Evolutionary conservation across 1,139 yeast species (phyloP).

Genomic region (Candida glucosophila): DNA sequence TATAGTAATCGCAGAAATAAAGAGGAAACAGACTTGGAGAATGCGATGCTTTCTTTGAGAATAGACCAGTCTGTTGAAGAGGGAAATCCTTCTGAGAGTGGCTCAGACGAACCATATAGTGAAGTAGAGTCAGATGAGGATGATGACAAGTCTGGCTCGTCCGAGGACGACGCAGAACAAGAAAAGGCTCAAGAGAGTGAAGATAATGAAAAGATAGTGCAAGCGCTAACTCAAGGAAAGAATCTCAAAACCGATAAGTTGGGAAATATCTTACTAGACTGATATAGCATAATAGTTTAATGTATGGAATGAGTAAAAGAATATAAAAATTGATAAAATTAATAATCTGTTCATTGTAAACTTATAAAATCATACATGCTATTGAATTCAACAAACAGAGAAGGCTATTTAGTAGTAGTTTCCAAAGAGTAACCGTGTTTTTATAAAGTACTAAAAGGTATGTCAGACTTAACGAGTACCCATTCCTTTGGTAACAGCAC

Average conservation of each 20-base stretch:
- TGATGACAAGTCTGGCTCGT: slow-evolving; percentile 20
- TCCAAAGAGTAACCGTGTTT: slow-evolving; percentile 10
- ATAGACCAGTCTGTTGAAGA: slow-evolving; percentile 22
- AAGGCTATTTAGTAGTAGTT: slow-evolving; percentile 12
- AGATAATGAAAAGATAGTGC: slow-evolving; percentile 66
- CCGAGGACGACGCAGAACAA: slow-evolving; percentile 15
- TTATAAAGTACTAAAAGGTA: slow-evolving; percentile 5
- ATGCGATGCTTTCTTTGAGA: slow-evolving; percentile 64
- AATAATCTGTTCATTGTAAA: background rate
- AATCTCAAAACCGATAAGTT: slow-evolving; percentile 68
- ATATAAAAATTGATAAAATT: too few relatives aligned
- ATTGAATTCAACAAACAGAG: slow-evolving; percentile 2
- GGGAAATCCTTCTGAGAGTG: slow-evolving; percentile 18
- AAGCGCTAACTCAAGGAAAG: slow-evolving; percentile 55
- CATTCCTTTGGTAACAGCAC: slow-evolving; percentile 99
- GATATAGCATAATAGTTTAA: slow-evolving; percentile 9
- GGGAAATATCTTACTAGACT: slow-evolving; percentile 69
- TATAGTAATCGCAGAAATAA: slow-evolving; percentile 61
- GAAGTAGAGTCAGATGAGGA: slow-evolving; percentile 22
- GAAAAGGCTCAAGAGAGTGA: slow-evolving; percentile 31
- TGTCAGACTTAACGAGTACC: slow-evolving; percentile 75
- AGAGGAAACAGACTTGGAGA: slow-evolving; percentile 58
- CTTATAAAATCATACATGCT: slow-evolving; percentile 1
- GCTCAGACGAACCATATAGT: slow-evolving; percentile 14
- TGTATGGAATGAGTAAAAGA: too few relatives aligned